These are phyloP conservation scores for Phialophora verrucosa DNA, from an alignment of 2,329 filamentous ascomycete species.

Conservation along the genomic window DNA sequence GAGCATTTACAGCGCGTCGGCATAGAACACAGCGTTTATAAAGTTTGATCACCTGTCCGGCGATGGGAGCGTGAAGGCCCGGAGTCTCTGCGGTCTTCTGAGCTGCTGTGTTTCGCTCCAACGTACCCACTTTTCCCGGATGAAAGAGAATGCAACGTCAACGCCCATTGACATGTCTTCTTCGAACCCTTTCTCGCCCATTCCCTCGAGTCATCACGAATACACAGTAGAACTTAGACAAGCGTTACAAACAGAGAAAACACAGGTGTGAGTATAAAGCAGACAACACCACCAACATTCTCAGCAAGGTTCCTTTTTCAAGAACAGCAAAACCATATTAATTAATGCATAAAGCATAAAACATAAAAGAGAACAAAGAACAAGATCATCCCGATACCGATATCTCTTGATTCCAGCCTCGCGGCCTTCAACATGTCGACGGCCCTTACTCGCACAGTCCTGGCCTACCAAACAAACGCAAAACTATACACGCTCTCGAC, in stretches of 20 bases:
- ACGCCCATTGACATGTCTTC: conserved; percentile 8
- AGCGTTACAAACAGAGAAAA: not conserved
- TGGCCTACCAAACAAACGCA: conserved; percentile 32
- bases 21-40: not conserved
- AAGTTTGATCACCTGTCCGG: not conserved
- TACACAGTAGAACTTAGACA: not conserved
- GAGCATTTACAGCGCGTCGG: not conserved
- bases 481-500: conserved; percentile 34
- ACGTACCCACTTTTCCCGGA: not conserved
- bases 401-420: not conserved
- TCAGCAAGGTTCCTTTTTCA: not conserved
- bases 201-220: not conserved
- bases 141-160: not conserved
- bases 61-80: not conserved
- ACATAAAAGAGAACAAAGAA: not conserved
- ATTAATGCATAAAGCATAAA: not conserved
- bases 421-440: conserved; percentile 23
- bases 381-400: not conserved
- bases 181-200: conserved; percentile 2
- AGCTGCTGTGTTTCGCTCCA: not conserved
- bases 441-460: conserved; percentile 22
- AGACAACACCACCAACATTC: not conserved
- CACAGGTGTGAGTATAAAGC: not conserved
- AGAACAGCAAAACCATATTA: not conserved
- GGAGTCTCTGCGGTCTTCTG: not conserved